phyloP scores from a whole-genome alignment of 1,139 yeast genomes.

The Geotrichum klebahnii region DNA sequence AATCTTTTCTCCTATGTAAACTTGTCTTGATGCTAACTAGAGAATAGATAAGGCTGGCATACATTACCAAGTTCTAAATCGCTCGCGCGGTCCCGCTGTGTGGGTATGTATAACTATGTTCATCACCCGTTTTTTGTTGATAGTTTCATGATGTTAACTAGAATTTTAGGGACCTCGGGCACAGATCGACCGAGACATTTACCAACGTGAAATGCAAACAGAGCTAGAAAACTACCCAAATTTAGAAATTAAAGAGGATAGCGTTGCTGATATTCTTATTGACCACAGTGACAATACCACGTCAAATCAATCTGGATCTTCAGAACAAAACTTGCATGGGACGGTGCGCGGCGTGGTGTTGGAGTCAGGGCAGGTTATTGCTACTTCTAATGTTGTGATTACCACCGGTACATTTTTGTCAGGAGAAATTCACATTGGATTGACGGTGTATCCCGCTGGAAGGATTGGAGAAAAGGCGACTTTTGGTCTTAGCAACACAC shows the following conservation, averaged over 20 bases:
- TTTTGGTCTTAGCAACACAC: constrained; percentile 77
- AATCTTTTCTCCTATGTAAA: not conserved
- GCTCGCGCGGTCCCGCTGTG: constrained; percentile 92
- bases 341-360: constrained; percentile 65
- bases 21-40: not conserved
- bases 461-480: constrained; percentile 92
- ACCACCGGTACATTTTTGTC: constrained; percentile 95
- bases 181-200: constrained; percentile 83
- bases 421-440: constrained; percentile 91
- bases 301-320: constrained; percentile 28
- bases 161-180: constrained; percentile 74
- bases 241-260: constrained; percentile 61
- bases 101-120: constrained; percentile 44
- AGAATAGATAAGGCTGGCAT: constrained; percentile 78
- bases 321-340: constrained; percentile 35
- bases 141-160: not conserved
- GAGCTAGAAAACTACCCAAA: constrained; percentile 57
- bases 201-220: constrained; percentile 73
- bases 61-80: constrained; percentile 81
- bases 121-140: not conserved
- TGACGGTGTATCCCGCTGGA: constrained; percentile 78
- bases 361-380: constrained; percentile 59
- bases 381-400: constrained; percentile 67
- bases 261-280: constrained; percentile 80
- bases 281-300: constrained; percentile 37